Evolutionary conservation across 2,329 filamentous ascomycete species (phyloP).

Genomic region (Monosporascus sp.): DNA sequence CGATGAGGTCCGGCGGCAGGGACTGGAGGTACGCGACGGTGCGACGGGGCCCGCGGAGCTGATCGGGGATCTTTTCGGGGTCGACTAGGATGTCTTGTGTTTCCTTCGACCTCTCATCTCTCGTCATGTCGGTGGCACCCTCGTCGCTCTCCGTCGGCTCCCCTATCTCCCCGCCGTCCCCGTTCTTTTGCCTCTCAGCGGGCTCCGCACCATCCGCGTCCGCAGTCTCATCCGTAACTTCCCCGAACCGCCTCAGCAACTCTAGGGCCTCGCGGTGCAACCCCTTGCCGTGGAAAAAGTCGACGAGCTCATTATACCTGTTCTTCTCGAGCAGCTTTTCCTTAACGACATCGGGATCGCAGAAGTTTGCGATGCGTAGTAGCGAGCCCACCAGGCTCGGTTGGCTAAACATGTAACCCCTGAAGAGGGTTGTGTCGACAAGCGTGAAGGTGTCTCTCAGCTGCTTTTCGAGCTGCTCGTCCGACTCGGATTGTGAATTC

Average conservation of each 20-base stretch:
- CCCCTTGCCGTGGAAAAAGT: conserved; percentile 94
- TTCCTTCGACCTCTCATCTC: conserved; percentile 29
- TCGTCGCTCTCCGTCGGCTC: conserved; percentile 11
- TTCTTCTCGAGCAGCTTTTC: conserved; percentile 84
- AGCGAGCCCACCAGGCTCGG: conserved; percentile 81
- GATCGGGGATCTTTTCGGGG: conserved; percentile 19
- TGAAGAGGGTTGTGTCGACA: conserved; percentile 91
- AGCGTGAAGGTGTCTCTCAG: conserved; percentile 73
- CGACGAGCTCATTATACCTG: conserved; percentile 89
- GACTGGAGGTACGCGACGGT: conserved; percentile 89
- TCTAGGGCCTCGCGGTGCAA: conserved; percentile 83
- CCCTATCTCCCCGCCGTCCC: conserved; percentile 22
- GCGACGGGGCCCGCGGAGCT: conserved; percentile 72
- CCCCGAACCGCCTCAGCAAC: conserved; percentile 74
- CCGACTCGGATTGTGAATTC: conserved; percentile 40
- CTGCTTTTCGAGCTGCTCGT: conserved; percentile 62
- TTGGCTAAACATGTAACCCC: conserved; percentile 88
- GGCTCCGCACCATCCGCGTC: conserved; percentile 28
- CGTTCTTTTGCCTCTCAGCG: conserved; percentile 27
- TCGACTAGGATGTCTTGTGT: conserved; percentile 3
- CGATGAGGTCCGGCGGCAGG: conserved; percentile 79
- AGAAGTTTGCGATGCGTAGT: conserved; percentile 95
- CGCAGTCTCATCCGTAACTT: conserved; percentile 30
- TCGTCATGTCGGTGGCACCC: conserved; percentile 25
- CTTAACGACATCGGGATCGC: conserved; percentile 91